Percentiles rank a stretch among this genome's conserved stretches.
phyloP scores from a whole-genome alignment of 2,329 filamentous ascomycete species.

The Pestalotiopsis sp. region DNA sequence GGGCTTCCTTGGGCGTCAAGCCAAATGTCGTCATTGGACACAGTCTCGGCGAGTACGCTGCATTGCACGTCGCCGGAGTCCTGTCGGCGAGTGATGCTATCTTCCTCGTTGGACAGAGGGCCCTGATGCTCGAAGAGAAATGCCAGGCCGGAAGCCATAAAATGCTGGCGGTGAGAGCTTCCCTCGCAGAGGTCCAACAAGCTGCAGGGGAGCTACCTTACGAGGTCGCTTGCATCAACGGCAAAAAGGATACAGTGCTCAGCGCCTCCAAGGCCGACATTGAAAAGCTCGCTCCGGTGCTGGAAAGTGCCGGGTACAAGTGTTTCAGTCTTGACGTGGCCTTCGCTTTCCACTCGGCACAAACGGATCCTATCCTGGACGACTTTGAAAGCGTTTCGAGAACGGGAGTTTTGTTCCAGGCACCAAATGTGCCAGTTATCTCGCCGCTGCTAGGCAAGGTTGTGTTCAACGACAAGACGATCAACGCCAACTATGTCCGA shows the following conservation, averaged over 20 bases:
- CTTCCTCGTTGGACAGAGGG: conserved; percentile 59
- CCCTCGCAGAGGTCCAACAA: conserved; percentile 40
- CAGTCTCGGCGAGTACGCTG: conserved; percentile 64
- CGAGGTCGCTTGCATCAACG: conserved; percentile 64
- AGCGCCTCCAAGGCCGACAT: conserved; percentile 54
- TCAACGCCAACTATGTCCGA: conserved; percentile 62
- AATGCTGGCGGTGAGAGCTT: conserved; percentile 61
- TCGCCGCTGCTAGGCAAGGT: conserved; percentile 25
- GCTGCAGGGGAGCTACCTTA: conserved; percentile 30
- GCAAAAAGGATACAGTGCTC: conserved; percentile 62
- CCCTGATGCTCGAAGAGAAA: conserved; percentile 53
- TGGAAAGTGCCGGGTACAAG: conserved; percentile 40
- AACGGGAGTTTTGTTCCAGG: conserved; percentile 36
- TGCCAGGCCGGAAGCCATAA: conserved; percentile 58
- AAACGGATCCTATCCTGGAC: conserved; percentile 57
- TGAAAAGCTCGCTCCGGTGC: conserved; percentile 43
- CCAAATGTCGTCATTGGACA: conserved; percentile 45
- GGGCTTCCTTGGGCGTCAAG: conserved; percentile 37
- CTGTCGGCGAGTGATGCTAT: conserved; percentile 61
- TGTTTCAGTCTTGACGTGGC: conserved; percentile 50
- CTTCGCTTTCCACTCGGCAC: conserved; percentile 56
- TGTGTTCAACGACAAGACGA: conserved; percentile 35
- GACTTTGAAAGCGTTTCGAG: conserved; percentile 55
- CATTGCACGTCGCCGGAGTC: conserved; percentile 60
- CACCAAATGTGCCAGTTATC: conserved; percentile 52